phyloP scores from a whole-genome alignment of 192 early-diverging fungal genomes.

The Mortierella antarctica region DNA sequence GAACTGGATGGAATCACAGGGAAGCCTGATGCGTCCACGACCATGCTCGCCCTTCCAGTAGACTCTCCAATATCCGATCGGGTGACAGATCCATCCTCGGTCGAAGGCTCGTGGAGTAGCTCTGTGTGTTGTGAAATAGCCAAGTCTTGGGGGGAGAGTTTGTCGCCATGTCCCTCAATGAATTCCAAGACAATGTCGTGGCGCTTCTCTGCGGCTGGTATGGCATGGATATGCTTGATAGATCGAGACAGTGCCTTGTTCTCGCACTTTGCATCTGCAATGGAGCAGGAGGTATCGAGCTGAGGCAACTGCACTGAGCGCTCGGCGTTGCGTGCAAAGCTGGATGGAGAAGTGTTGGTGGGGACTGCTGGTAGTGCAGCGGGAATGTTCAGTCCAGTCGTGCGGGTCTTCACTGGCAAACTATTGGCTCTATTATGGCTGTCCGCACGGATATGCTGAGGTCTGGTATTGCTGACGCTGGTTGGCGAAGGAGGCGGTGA shows the following conservation, averaged over 20 bases:
- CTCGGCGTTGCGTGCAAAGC: constrained; percentile 6
- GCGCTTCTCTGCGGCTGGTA: not conserved
- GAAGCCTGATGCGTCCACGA: constrained; percentile 5
- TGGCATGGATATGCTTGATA: not conserved
- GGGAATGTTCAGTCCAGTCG: not conserved
- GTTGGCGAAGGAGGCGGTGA: constrained; percentile 36
- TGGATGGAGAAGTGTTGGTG: constrained; percentile 11
- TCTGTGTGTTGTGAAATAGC: too few species aligned
- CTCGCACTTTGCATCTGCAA: too few species aligned
- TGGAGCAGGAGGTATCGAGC: not conserved
- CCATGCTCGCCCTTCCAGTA: not conserved
- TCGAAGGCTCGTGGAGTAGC: too few species aligned
- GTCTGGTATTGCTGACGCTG: not conserved
- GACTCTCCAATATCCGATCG: too few species aligned
- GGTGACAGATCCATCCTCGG: too few species aligned
- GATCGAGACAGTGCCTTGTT: not conserved
- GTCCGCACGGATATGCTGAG: not conserved
- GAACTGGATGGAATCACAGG: constrained; percentile 1
- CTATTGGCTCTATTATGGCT: not conserved
- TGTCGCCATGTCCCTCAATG: not conserved
- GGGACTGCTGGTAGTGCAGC: constrained; percentile 1
- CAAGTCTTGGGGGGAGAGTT: not conserved
- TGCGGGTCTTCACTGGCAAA: too few species aligned
- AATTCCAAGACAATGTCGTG: constrained; percentile 12
- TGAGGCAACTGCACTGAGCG: not conserved